These are phyloP conservation scores for Pezicula rhizophila DNA, from an alignment of 2,329 filamentous ascomycete genomes.

Conservation along the genomic window DNA sequence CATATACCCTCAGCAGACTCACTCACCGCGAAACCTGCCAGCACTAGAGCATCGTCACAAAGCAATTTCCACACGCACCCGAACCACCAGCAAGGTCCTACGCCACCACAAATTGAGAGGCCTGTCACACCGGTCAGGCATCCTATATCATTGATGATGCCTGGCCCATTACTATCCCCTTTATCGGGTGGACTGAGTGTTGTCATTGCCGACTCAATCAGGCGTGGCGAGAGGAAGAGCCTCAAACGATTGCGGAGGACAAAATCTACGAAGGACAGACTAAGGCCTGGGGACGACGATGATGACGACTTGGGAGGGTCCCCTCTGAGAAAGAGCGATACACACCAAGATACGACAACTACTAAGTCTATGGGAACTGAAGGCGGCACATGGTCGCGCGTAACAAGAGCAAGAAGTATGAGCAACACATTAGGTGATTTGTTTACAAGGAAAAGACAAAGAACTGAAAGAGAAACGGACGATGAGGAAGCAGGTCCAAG, in stretches of 20 bases:
- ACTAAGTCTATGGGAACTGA: slow-evolving; percentile 17
- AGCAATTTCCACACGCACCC: slow-evolving; percentile 22
- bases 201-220: slow-evolving; percentile 58
- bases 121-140: slow-evolving; percentile 36
- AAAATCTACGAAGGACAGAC: slow-evolving; percentile 21
- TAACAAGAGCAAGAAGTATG: slow-evolving; percentile 22
- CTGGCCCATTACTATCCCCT: slow-evolving; percentile 52
- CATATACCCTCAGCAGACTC: slow-evolving; percentile 16
- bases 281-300: slow-evolving; percentile 11
- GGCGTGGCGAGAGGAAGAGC: slow-evolving; percentile 41
- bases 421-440: slow-evolving; percentile 25
- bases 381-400: slow-evolving; percentile 9
- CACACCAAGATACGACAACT: slow-evolving; percentile 5
- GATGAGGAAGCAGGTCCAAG: slow-evolving; percentile 25
- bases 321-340: slow-evolving; percentile 7
- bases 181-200: slow-evolving; percentile 54
- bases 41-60: slow-evolving; percentile 19
- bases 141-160: slow-evolving; percentile 46
- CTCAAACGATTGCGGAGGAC: slow-evolving; percentile 24
- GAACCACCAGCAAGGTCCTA: slow-evolving; percentile 23
- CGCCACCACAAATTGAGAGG: slow-evolving; percentile 31
- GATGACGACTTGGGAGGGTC: slow-evolving; percentile 14
- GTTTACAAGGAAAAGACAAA: slow-evolving; percentile 17
- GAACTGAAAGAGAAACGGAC: slow-evolving; percentile 7
- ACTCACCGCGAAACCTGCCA: slow-evolving; percentile 16